Evolutionary conservation across 768 basidiomycete species (phyloP).

Genomic region (Sporobolomyces phaffii): DNA sequence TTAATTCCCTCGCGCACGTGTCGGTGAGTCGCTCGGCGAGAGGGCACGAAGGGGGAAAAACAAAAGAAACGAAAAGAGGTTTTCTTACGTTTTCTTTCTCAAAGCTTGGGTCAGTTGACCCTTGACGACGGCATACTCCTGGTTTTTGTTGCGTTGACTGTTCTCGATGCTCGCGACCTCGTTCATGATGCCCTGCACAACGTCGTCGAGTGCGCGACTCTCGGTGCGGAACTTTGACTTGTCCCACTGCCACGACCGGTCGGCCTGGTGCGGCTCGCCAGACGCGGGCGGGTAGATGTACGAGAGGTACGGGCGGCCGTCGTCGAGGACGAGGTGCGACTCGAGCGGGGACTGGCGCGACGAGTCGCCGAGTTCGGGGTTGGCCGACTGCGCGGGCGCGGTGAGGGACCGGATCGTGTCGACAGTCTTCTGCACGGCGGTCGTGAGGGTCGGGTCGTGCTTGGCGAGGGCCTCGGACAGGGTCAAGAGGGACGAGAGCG

Average conservation of each 20-base stretch:
- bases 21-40: too few relatives aligned
- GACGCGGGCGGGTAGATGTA: constrained; percentile 55
- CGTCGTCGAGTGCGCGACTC: constrained; percentile 64
- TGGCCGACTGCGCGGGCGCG: constrained; percentile 9
- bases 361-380: background rate
- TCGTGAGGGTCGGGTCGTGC: constrained; percentile 78
- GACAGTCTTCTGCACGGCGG: constrained; percentile 81
- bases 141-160: constrained; percentile 83
- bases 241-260: constrained; percentile 85
- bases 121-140: constrained; percentile 88
- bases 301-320: constrained; percentile 38
- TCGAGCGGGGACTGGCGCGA: constrained; percentile 28
- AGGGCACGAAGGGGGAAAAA: background rate
- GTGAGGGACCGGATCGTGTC: constrained; percentile 80
- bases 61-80: background rate
- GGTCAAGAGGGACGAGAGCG: constrained; percentile 76
- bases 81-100: constrained; percentile 77
- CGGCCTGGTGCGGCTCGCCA: constrained; percentile 57
- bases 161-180: constrained; percentile 93
- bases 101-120: constrained; percentile 85
- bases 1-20: too few relatives aligned
- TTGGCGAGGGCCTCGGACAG: constrained; percentile 91
- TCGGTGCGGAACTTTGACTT: constrained; percentile 81
- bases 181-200: constrained; percentile 78
- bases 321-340: constrained; percentile 41